phyloP scores from a whole-genome alignment of 441 rosid species.

The Populus trichocarpa region DNA sequence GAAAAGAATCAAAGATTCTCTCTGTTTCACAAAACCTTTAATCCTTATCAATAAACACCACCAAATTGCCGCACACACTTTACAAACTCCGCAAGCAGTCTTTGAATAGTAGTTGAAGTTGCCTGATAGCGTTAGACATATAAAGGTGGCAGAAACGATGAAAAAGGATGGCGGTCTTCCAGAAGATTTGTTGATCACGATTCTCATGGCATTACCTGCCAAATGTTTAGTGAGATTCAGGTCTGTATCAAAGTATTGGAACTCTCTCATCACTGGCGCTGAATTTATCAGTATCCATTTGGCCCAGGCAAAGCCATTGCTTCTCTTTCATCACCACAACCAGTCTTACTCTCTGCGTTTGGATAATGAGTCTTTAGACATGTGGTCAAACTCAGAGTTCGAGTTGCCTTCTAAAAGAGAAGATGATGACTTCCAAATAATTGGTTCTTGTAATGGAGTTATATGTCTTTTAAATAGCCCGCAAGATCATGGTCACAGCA shows the following conservation, averaged over 20 bases:
- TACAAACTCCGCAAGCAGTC: neutral
- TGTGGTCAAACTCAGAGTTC: neutral
- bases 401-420: neutral
- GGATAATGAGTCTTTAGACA: neutral
- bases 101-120: neutral
- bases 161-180: neutral
- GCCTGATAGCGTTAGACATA: neutral
- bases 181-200: neutral
- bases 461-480: neutral
- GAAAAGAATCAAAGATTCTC: neutral
- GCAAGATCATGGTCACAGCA: neutral
- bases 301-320: neutral
- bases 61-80: neutral
- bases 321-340: neutral
- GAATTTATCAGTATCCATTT: conserved; percentile 16
- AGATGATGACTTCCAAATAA: neutral
- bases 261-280: conserved; percentile 10
- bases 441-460: conserved; percentile 4
- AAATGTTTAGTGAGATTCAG: conserved; percentile 10
- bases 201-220: conserved; percentile 4
- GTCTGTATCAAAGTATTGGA: conserved; percentile 16
- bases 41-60: neutral
- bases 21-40: neutral
- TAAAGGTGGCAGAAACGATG: neutral
- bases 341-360: neutral